Conservation (phyloP, 2,329 filamentous ascomycete genomes). For the Fonsecaea monophora region DNA sequence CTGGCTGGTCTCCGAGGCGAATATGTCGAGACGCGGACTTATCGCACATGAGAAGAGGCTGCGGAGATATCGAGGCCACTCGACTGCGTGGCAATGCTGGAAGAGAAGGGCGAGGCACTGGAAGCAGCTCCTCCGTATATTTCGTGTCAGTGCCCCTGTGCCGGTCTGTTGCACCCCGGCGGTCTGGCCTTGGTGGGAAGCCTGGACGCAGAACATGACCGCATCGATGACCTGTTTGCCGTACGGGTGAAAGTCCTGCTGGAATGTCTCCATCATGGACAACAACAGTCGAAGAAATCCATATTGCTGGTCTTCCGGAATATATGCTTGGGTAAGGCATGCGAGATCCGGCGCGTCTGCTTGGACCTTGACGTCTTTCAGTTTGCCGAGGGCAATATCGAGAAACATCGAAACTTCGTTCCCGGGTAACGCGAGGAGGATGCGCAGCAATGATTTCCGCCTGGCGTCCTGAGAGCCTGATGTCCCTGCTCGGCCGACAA, state of each 20-base stretch:
- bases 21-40: conserved; percentile 75
- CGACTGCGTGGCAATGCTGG: conserved; percentile 70
- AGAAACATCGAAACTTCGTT: conserved; percentile 82
- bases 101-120: conserved; percentile 84
- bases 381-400: conserved; percentile 76
- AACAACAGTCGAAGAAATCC: conserved; percentile 83
- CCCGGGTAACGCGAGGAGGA: conserved; percentile 77
- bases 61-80: conserved; percentile 75
- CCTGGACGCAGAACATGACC: conserved; percentile 78
- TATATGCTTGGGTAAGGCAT: conserved; percentile 62
- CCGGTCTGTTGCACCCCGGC: conserved; percentile 44
- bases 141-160: conserved; percentile 48
- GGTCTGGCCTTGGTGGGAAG: conserved; percentile 52
- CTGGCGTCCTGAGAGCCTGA: conserved; percentile 82
- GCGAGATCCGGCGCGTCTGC: conserved; percentile 52
- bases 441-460: conserved; percentile 74
- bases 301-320: conserved; percentile 78
- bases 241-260: conserved; percentile 73
- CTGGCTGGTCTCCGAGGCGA: conserved; percentile 86
- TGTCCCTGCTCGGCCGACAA: conserved; percentile 80
- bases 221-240: conserved; percentile 74
- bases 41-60: conserved; percentile 77
- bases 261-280: conserved; percentile 81
- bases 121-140: conserved; percentile 66
- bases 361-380: conserved; percentile 67